Evolutionary conservation across 495 filamentous ascomycete genomes (phyloP).

Genomic region (Penicillium ochrochloron): DNA sequence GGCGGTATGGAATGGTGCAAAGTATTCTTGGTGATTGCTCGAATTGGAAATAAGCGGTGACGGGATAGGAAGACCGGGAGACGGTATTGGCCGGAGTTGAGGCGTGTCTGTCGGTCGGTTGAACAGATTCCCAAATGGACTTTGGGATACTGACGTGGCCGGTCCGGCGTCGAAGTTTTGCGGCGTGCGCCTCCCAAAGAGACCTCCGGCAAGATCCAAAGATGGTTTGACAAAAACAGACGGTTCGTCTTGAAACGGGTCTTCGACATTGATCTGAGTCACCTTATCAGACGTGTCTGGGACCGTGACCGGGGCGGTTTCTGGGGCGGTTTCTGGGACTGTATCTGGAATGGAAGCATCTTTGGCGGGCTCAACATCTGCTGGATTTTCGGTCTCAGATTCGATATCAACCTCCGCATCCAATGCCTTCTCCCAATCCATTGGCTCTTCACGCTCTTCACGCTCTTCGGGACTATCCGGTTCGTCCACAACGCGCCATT

Average conservation of each 20-base stretch:
- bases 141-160: conserved; percentile 5
- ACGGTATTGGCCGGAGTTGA: conserved; percentile 49
- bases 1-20: conserved; percentile 24
- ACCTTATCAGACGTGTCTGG: conserved; percentile 23
- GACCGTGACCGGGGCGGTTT: conserved; percentile 2
- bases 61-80: conserved; percentile 50
- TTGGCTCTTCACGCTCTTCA: conserved; percentile 47
- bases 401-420: conserved; percentile 40
- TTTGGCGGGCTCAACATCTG: conserved; percentile 19
- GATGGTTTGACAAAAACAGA: conserved; percentile 30
- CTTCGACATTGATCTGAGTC: conserved; percentile 17
- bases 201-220: conserved; percentile 20
- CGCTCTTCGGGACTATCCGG: conserved; percentile 66
- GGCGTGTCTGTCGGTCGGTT: conserved; percentile 47
- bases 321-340: conserved; percentile 10
- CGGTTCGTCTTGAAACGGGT: conserved; percentile 26
- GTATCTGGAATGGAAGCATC: conserved; percentile 16
- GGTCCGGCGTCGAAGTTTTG: conserved; percentile 10
- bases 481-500: conserved; percentile 74
- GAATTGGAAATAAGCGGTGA: conserved; percentile 47
- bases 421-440: conserved; percentile 40
- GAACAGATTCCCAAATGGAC: conserved; percentile 6
- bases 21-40: conserved; percentile 37
- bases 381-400: conserved; percentile 26
- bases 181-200: conserved; percentile 16